phyloP scores from a whole-genome alignment of 2,329 filamentous ascomycete species.

The Erysiphe pulchra region DNA sequence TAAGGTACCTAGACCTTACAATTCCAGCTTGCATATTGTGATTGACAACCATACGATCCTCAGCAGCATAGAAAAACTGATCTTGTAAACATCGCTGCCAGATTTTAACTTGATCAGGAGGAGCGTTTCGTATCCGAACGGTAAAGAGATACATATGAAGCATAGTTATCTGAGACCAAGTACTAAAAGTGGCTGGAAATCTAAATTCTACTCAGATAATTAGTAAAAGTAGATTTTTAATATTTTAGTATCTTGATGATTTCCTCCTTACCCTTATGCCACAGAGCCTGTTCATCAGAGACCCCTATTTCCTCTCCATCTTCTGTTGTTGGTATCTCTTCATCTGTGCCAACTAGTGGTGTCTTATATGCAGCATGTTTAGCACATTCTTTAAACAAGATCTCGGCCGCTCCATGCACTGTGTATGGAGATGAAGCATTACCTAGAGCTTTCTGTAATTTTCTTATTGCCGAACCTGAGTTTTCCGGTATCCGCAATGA shows the following conservation, averaged over 20 bases:
- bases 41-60: conserved; percentile 57
- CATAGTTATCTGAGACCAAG: conserved; percentile 90
- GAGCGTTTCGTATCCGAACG: conserved; percentile 47
- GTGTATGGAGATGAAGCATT: conserved; percentile 30
- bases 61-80: conserved; percentile 80
- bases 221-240: no score
- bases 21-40: conserved; percentile 40
- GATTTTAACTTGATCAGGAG: conserved; percentile 25
- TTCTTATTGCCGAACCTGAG: background rate
- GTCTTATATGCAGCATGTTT: conserved; percentile 9
- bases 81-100: conserved; percentile 85
- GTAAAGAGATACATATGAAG: conserved; percentile 86
- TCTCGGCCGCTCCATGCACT: conserved; percentile 55
- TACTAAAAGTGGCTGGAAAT: conserved; percentile 69
- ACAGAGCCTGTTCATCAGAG: conserved; percentile 34
- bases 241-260: no score
- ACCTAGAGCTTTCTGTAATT: background rate
- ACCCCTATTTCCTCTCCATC: conserved; percentile 64
- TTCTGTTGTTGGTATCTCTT: conserved; percentile 42
- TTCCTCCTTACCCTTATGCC: conserved; percentile 45
- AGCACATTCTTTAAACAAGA: conserved; percentile 21
- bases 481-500: no score
- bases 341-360: conserved; percentile 15
- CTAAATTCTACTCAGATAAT: conserved; percentile 48
- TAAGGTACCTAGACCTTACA: conserved; percentile 40